Conservation (phyloP, 345 rosid genomes). For the Eutrema yunnanense region DNA sequence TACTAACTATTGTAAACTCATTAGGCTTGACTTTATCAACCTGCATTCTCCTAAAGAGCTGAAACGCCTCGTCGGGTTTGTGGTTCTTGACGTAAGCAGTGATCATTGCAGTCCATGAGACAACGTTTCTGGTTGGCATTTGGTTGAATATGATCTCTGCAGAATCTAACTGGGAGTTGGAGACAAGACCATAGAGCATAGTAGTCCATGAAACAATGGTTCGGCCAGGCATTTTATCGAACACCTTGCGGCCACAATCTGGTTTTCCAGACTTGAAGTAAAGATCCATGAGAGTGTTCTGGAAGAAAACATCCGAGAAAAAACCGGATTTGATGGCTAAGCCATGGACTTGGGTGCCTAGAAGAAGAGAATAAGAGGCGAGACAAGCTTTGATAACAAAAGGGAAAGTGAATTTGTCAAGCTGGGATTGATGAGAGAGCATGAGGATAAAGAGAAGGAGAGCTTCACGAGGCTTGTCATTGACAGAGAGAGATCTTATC, state of each 20-base stretch:
- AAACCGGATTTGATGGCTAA: slow-evolving; percentile 56
- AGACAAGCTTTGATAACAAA: slow-evolving; percentile 63
- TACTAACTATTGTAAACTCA: slow-evolving; percentile 52
- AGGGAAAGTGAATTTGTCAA: slow-evolving; percentile 76
- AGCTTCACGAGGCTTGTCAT: slow-evolving; percentile 44
- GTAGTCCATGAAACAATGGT: slow-evolving; percentile 74
- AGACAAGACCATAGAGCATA: slow-evolving; percentile 53
- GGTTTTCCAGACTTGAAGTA: slow-evolving; percentile 48
- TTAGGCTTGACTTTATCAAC: slow-evolving; percentile 51
- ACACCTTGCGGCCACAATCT: slow-evolving; percentile 42
- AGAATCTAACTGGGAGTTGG: slow-evolving; percentile 39
- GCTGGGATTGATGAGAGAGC: slow-evolving; percentile 36
- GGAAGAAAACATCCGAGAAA: slow-evolving; percentile 42
- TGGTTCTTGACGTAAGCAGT: slow-evolving; percentile 46
- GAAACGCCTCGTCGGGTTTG: slow-evolving; percentile 51
- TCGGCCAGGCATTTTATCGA: slow-evolving; percentile 44
- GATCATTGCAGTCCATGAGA: slow-evolving; percentile 73
- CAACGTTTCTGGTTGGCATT: slow-evolving; percentile 61
- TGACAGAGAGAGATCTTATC: slow-evolving; percentile 46
- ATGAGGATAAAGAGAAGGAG: slow-evolving; percentile 49
- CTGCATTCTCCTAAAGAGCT: slow-evolving; percentile 52
- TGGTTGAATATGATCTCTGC: slow-evolving; percentile 42
- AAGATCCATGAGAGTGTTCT: slow-evolving; percentile 58
- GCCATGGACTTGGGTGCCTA: slow-evolving; percentile 55
- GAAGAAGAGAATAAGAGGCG: slow-evolving; percentile 22